Base-by-base conservation (phyloP, 2,329 filamentous ascomycete genomes). In the Hirsutella rhossiliensis region DNA sequence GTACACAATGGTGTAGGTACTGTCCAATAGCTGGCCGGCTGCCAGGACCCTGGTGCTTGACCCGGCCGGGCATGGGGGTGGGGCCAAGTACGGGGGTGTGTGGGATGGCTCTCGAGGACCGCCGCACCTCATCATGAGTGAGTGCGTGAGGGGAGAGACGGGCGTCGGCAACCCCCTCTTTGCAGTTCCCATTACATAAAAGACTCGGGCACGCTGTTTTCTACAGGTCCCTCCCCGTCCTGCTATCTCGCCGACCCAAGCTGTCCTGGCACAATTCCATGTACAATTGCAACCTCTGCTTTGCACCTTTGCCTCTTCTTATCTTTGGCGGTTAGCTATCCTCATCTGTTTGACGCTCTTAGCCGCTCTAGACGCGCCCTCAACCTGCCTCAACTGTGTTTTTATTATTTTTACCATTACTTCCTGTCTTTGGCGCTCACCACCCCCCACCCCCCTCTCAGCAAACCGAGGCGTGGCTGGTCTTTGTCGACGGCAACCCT, bases 181-280 rank as follows among this genome's bases (percentile, higher is more conserved):
- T 45, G 45, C 55, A 59, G 58, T 60, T 62, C 54, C 58, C 57
- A 62, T 62, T 63, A 63, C 61, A 62, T 63, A 63, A 63, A 63
- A 62, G 52, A 58, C 56, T 54, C 53, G 49, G 48, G 48, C 55
- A 51, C 56, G 50, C 58, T 58, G 52, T 54, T 52, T 55, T 46
- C 43, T 43, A 43, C 45, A 48, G 45, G 40, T 50, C 44, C 43
- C 44, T 53, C 49, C 42, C 37, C 52, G 41, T 52, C 52, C 49
- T 54, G 55, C 55, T 59, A 60, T 59, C 53, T 56, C 47, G 37
- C 42, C 42, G 46, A 37, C 17, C 34, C n/a, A 19, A 17, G 34
- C 17, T 42, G 30, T 37, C 40, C 13, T 18, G 5, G 30, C 23
- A 45, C 32, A 31, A 41, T 38, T 41, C 30, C 46, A 37, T 44